phyloP scores from a whole-genome alignment of 495 filamentous ascomycete species.

The Bathelium albidoporum region DNA sequence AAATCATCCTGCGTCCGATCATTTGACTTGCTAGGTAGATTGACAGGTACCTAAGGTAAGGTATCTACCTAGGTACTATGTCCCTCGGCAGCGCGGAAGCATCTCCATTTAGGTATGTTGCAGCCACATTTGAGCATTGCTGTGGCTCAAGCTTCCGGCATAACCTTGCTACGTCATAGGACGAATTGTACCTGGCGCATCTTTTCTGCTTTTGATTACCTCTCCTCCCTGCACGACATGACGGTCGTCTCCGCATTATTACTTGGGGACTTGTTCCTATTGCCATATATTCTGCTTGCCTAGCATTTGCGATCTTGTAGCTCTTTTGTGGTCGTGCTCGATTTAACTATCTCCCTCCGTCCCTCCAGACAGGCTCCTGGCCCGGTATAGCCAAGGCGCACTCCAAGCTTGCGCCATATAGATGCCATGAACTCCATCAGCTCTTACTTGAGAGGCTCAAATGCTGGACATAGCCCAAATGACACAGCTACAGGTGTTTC shows the following conservation, averaged over 20 bases:
- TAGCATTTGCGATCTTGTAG: no score
- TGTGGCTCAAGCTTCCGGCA: background rate
- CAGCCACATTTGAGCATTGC: no score
- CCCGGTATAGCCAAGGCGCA: background rate
- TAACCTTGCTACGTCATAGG: background rate
- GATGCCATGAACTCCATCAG: background rate
- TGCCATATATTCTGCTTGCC: no score
- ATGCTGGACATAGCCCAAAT: no score
- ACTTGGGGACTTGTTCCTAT: background rate
- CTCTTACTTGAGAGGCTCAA: no score
- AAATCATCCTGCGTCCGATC: no score
- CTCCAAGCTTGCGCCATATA: background rate
- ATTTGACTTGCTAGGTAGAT: no score
- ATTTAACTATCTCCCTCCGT: no score
- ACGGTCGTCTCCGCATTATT: background rate
- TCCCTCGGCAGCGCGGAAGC: background rate
- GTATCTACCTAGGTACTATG: background rate
- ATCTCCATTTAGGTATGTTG: background rate
- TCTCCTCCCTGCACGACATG: background rate
- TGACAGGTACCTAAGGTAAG: no score
- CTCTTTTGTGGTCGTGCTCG: no score
- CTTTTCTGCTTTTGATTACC: background rate
- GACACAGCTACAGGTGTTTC: background rate
- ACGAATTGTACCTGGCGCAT: background rate
- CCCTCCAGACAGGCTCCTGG: no score